phyloP scores from a whole-genome alignment of 164 flowering plant species.

The Tinospora cordifolia region DNA sequence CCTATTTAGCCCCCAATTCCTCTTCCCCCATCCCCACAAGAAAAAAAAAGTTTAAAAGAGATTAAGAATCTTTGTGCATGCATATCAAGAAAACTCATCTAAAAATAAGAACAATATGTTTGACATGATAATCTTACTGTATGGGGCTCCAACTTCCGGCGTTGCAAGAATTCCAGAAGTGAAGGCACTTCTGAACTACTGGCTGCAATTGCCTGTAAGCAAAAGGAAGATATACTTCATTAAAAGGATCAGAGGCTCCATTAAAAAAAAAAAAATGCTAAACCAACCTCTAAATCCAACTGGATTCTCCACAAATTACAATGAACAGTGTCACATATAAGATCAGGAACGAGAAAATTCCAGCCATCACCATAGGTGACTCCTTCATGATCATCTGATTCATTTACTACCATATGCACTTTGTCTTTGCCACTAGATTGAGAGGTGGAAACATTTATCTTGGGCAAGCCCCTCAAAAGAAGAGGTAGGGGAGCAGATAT shows the following conservation, averaged over 20 bases:
- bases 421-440: slow-evolving; percentile 25
- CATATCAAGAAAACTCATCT: not conserved
- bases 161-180: slow-evolving; percentile 81
- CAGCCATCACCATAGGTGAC: slow-evolving; percentile 73
- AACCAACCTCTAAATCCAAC: slow-evolving; percentile 77
- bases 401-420: slow-evolving; percentile 31
- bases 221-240: slow-evolving; percentile 9
- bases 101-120: not conserved
- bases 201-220: slow-evolving; percentile 78
- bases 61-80: not conserved
- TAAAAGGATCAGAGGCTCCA: not conserved
- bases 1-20: no score
- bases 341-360: slow-evolving; percentile 84
- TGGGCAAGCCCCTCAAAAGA: slow-evolving; percentile 51
- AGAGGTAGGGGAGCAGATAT: slow-evolving; percentile 98
- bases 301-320: slow-evolving; percentile 78
- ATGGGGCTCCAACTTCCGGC: slow-evolving; percentile 61
- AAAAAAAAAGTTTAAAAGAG: no score
- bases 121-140: slow-evolving; percentile 39
- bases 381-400: slow-evolving; percentile 33
- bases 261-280: not conserved
- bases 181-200: slow-evolving; percentile 85
- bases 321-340: slow-evolving; percentile 58
- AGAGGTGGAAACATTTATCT: slow-evolving; percentile 31
- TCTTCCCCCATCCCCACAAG: no score